A percentile compares a stretch with the other conserved stretches of the same genome.
Evolutionary conservation across 495 filamentous ascomycete species (phyloP).

Genomic region (Tuber melanosporum): DNA sequence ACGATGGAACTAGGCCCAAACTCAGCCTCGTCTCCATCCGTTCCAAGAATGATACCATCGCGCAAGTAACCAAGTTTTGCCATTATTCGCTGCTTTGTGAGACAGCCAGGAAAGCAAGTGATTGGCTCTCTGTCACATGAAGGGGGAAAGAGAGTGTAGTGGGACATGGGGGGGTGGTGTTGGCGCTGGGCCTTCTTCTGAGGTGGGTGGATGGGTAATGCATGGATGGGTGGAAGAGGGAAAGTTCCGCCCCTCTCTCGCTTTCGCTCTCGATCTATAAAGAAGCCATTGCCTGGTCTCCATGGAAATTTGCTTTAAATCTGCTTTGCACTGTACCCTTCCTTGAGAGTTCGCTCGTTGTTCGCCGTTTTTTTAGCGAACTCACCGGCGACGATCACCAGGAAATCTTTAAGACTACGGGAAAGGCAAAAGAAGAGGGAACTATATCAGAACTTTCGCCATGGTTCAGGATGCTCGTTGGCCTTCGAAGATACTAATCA

Average conservation of each 20-base stretch:
- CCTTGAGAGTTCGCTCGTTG: background rate
- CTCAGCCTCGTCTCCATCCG: background rate
- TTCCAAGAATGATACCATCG: background rate
- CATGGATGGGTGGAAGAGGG: background rate
- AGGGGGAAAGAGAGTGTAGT: background rate
- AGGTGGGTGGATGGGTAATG: background rate
- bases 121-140: background rate
- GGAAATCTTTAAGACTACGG: background rate
- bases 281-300: background rate
- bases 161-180: background rate
- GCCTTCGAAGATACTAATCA: slow-evolving; percentile 24
- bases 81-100: background rate
- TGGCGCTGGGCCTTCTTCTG: background rate
- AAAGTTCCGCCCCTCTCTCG: background rate
- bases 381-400: background rate
- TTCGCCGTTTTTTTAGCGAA: background rate
- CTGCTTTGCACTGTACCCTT: background rate
- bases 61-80: background rate
- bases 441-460: background rate
- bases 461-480: slow-evolving; percentile 36
- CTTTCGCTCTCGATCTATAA: background rate
- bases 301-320: background rate
- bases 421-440: background rate
- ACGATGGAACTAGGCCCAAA: background rate
- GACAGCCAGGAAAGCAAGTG: background rate